Evolutionary conservation across 1,284 basidiomycete genomes (phyloP).

Genomic region (Melanopsichium pennsylvanicum): DNA sequence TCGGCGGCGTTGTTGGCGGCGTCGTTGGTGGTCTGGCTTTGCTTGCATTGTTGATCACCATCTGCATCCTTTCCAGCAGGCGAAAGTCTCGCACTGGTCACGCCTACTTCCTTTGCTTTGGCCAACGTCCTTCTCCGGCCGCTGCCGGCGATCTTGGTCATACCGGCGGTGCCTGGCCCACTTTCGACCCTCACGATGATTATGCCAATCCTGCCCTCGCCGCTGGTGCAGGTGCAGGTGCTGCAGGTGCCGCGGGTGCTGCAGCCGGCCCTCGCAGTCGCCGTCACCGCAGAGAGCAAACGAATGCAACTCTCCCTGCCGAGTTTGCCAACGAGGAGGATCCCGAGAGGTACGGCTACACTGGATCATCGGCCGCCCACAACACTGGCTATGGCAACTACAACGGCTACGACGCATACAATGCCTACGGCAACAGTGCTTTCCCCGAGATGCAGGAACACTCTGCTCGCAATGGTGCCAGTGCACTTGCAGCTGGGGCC

Average conservation of each 20-base stretch:
- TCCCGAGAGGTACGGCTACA: slow-evolving; percentile 37
- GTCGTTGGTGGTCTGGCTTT: slow-evolving; percentile 53
- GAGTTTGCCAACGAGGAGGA: slow-evolving; percentile 45
- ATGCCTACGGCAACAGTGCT: slow-evolving; percentile 5
- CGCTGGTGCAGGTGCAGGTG: slow-evolving; percentile 19
- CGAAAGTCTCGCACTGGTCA: slow-evolving; percentile 49
- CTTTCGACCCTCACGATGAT: slow-evolving; percentile 48
- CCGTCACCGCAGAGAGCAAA: slow-evolving; percentile 17
- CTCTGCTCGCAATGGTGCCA: slow-evolving; percentile 8
- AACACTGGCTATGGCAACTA: slow-evolving; percentile 23
- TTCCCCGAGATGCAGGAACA: slow-evolving; percentile 42
- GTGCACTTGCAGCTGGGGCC: slow-evolving; percentile 39
- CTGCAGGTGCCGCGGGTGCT: slow-evolving; percentile 28
- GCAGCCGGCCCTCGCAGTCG: slow-evolving; percentile 20
- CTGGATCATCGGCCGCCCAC: slow-evolving; percentile 18
- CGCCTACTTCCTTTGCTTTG: slow-evolving; percentile 57
- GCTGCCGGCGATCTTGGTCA: slow-evolving; percentile 28
- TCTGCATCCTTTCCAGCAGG: slow-evolving; percentile 36
- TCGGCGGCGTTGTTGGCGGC: slow-evolving; percentile 58
- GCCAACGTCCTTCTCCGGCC: slow-evolving; percentile 34
- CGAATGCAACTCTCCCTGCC: slow-evolving; percentile 43
- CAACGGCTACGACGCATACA: slow-evolving; percentile 27
- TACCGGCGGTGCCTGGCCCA: slow-evolving; percentile 51
- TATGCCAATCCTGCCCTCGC: slow-evolving; percentile 12
- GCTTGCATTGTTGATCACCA: slow-evolving; percentile 38